A percentile compares a stretch with the other conserved stretches of the same genome.
Evolutionary conservation across 257 asterid species (phyloP).

Genomic region (Solanum dulcamara): DNA sequence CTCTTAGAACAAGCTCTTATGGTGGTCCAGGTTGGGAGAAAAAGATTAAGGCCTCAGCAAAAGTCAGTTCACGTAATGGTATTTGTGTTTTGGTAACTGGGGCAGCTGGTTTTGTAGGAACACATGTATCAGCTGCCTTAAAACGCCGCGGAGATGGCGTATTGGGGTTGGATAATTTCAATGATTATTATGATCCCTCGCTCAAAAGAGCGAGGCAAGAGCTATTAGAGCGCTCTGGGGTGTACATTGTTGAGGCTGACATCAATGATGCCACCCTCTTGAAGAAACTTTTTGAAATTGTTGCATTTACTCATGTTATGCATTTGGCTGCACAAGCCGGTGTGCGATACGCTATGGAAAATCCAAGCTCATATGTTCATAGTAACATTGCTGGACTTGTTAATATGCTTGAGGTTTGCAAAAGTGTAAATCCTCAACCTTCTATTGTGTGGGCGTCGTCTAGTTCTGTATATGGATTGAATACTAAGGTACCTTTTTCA

Average conservation of each 20-base stretch:
- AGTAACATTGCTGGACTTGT: constrained; percentile 94
- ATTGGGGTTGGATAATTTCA: constrained; percentile 77
- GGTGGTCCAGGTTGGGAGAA: constrained; percentile 55
- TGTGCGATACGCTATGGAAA: constrained; percentile 91
- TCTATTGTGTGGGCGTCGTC: constrained; percentile 95
- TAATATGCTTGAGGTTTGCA: constrained; percentile 76
- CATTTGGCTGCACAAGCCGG: constrained; percentile 99
- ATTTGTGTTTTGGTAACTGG: constrained; percentile 87
- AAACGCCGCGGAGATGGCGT: constrained; percentile 97
- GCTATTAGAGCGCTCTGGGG: constrained; percentile 63
- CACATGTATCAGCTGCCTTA: constrained; percentile 84
- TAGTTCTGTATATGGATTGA: constrained; percentile 92
- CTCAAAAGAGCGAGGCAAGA: constrained; percentile 74
- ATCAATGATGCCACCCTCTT: constrained; percentile 53
- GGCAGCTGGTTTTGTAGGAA: constrained; percentile 94
- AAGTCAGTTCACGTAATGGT: constrained; percentile 69
- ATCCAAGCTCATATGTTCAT: constrained; percentile 89
- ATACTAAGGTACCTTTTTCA: constrained; percentile 81
- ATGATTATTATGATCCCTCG: constrained; percentile 68
- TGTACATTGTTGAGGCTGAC: constrained; percentile 91
- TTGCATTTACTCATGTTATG: constrained; percentile 87
- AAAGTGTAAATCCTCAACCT: constrained; percentile 79
- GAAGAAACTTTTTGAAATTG: constrained; percentile 65
- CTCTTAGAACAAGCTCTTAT: constrained; percentile 60
- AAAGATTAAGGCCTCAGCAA: constrained; percentile 62